A percentile compares a stretch with the other conserved stretches of the same genome.
Evolutionary conservation across 192 early-diverging fungal species (phyloP).

Genomic region (Podila epigama): DNA sequence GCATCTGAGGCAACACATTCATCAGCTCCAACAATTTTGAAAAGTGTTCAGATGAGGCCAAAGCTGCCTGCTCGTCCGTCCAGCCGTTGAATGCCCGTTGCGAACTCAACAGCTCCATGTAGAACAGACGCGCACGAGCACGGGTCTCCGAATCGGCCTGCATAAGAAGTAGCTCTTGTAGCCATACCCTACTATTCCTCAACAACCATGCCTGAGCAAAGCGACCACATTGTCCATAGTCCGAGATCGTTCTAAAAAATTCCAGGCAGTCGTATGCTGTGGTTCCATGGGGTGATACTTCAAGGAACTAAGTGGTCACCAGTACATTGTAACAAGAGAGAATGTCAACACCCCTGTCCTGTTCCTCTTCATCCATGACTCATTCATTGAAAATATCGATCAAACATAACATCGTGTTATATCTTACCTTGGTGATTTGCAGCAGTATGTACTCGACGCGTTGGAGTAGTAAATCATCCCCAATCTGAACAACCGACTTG

Average conservation of each 20-base stretch:
- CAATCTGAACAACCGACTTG: conserved; percentile 24
- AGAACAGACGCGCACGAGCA: conserved; percentile 26
- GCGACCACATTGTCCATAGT: conserved; percentile 38
- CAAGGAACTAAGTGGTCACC: conserved; percentile 18
- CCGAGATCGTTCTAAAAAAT: conserved; percentile 35
- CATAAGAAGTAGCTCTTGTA: conserved; percentile 24
- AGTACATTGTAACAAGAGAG: not conserved
- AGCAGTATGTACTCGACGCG: conserved; percentile 26
- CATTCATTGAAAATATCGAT: not conserved
- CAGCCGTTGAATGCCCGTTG: conserved; percentile 44
- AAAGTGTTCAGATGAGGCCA: conserved; percentile 15
- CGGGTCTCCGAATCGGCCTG: conserved; percentile 30
- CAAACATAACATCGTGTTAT: not conserved
- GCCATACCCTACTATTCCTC: conserved; percentile 17
- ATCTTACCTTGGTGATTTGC: conserved; percentile 20
- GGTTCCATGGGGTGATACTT: conserved; percentile 21
- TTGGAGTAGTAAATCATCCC: conserved; percentile 10
- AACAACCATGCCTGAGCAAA: conserved; percentile 28
- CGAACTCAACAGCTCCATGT: conserved; percentile 43
- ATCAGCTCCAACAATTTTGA: conserved; percentile 15
- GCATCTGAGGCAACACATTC: conserved; percentile 11
- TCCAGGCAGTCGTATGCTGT: conserved; percentile 36
- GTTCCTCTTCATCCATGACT: too few species aligned
- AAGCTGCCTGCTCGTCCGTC: conserved; percentile 24
- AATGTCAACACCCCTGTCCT: not conserved